These are phyloP conservation scores for Stevia rebaudiana DNA, from an alignment of 140 eudicot species.

Conservation along the genomic window DNA sequence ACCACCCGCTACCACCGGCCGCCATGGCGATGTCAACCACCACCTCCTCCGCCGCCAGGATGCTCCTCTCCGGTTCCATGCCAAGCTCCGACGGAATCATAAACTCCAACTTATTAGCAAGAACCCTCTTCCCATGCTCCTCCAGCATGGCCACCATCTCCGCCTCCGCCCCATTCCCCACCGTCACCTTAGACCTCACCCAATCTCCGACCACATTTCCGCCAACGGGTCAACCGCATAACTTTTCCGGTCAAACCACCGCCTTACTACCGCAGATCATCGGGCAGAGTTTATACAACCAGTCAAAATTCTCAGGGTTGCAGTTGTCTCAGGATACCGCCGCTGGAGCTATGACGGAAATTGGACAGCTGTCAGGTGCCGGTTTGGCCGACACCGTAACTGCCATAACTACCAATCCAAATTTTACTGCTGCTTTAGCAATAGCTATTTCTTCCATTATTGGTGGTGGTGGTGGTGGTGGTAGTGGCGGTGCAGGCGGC, in stretches of 20 bases:
- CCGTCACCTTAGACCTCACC: slow-evolving; percentile 79
- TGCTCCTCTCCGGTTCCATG: slow-evolving; percentile 88
- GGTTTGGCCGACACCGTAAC: slow-evolving; percentile 46
- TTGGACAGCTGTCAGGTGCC: slow-evolving; percentile 10
- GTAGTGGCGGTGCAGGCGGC: too few relatives aligned
- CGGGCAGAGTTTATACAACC: slow-evolving; percentile 63
- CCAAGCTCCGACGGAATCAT: slow-evolving; percentile 73
- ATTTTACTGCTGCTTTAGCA: slow-evolving; percentile 59
- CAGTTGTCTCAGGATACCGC: slow-evolving; percentile 45
- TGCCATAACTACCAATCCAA: slow-evolving; percentile 57
- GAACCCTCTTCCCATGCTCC: slow-evolving; percentile 60
- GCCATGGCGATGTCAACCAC: slow-evolving; percentile 90
- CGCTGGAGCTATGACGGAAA: background rate
- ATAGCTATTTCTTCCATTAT: slow-evolving; percentile 53
- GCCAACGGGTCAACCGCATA: slow-evolving; percentile 22
- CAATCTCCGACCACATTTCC: slow-evolving; percentile 42
- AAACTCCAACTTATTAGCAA: slow-evolving; percentile 57
- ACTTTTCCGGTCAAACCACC: slow-evolving; percentile 22
- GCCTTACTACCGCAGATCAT: slow-evolving; percentile 52
- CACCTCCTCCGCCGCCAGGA: slow-evolving; percentile 76
- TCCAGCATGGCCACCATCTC: slow-evolving; percentile 79
- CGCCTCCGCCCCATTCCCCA: slow-evolving; percentile 85
- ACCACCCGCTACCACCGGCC: slow-evolving; percentile 90
- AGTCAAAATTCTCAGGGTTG: slow-evolving; percentile 67
- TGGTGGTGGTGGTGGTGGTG: slow-evolving; percentile 26